Conservation (phyloP, 306 rosid species). For the barrel medic (Medicago truncatula) region MtrunA17r5.0-ANR NC_053045.1:2558001-2558500, state of each 20-base stretch:
- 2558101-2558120: slow-evolving; percentile 4
- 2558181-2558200: slow-evolving; percentile 37
- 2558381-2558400: not conserved
- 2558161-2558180: slow-evolving; percentile 16
- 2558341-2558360: not conserved
- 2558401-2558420: not conserved
- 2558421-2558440: not conserved
- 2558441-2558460: no score
- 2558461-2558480: not conserved
- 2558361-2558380: not conserved
- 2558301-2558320: slow-evolving; percentile 5
- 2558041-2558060: not conserved
- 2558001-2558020: not conserved
- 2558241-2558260: slow-evolving; percentile 48
- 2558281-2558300: not conserved
- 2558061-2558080: slow-evolving; percentile 27
- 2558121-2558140: slow-evolving; percentile 1
- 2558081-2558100: slow-evolving; percentile 46
- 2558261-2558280: slow-evolving; percentile 16
- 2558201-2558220: slow-evolving; percentile 19
- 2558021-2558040: not conserved
- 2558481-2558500: not conserved
- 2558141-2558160: not conserved
- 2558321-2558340: slow-evolving; percentile 1
- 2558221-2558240: slow-evolving; percentile 12